Evolutionary conservation across 2,329 filamentous ascomycete genomes (phyloP).

Genomic region (Botrytis cinerea): DNA sequence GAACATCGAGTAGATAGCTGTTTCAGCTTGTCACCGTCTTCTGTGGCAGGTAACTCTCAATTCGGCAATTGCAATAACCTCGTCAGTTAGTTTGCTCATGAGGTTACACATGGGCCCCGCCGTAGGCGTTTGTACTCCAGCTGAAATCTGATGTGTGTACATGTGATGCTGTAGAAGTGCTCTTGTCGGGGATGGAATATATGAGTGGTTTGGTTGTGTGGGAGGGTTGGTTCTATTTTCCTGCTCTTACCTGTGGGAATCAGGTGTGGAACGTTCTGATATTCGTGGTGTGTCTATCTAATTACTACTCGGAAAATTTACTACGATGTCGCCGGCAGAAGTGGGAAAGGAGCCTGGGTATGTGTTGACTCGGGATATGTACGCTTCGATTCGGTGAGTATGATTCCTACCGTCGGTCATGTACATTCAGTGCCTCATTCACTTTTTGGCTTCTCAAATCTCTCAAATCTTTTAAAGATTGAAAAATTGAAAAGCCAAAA

Average conservation of each 20-base stretch:
- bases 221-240: neutral
- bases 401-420: neutral
- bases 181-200: neutral
- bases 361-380: neutral
- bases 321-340: neutral
- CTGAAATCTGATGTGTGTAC: neutral
- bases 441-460: no score
- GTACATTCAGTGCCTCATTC: no score
- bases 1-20: neutral
- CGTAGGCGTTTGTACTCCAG: neutral
- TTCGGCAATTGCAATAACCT: neutral
- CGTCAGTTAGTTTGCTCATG: fast-evolving
- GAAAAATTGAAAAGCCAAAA: no score
- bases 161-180: neutral
- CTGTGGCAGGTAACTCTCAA: neutral
- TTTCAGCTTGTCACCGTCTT: neutral
- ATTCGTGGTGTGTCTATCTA: neutral
- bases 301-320: fast-evolving
- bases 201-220: neutral
- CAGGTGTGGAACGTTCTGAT: neutral
- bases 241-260: neutral
- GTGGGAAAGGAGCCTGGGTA: neutral
- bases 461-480: no score
- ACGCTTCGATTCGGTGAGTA: neutral
- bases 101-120: neutral